These are phyloP conservation scores for Takakia lepidozioides DNA, from an alignment of 225 moss, liverwort and hornwort species.

Conservation along the genomic window DNA sequence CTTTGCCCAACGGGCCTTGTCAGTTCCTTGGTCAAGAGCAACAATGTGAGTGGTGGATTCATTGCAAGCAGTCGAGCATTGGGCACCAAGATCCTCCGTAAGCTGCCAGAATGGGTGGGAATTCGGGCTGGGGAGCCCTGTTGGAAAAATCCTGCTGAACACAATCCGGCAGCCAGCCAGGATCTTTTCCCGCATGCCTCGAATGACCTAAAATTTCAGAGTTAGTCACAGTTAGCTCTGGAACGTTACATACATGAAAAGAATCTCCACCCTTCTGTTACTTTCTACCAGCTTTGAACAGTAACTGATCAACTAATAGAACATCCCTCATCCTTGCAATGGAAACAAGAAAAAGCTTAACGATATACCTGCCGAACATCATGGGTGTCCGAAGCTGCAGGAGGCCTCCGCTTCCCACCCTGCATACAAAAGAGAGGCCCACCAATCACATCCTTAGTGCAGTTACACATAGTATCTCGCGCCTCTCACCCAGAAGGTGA, in stretches of 20 bases:
- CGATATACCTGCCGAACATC: conserved; percentile 47
- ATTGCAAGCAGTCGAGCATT: conserved; percentile 48
- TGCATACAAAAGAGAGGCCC: conserved; percentile 10
- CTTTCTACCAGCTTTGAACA: too few species aligned
- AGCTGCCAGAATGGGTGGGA: conserved; percentile 69
- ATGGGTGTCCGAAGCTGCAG: conserved; percentile 9
- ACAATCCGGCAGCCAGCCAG: conserved; percentile 70
- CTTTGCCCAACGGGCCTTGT: conserved; percentile 80
- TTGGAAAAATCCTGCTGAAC: conserved; percentile 69
- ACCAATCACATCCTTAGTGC: too few species aligned
- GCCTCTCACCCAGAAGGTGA: too few species aligned
- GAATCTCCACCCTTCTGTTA: too few species aligned
- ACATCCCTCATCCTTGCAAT: too few species aligned
- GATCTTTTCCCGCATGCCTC: conserved; percentile 40
- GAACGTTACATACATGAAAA: too few species aligned
- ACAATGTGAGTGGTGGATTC: conserved; percentile 69
- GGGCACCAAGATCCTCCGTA: conserved; percentile 72
- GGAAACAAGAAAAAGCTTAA: too few species aligned
- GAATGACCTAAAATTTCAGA: conserved; percentile 42
- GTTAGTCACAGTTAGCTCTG: too few species aligned
- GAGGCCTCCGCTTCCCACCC: conserved; percentile 30
- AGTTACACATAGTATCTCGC: too few species aligned
- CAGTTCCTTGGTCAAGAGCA: conserved; percentile 67
- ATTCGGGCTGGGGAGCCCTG: conserved; percentile 51
- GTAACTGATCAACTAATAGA: too few species aligned